Evolutionary conservation across 306 rosid genomes (phyloP).

Genomic region (Clitoria ternatea): DNA sequence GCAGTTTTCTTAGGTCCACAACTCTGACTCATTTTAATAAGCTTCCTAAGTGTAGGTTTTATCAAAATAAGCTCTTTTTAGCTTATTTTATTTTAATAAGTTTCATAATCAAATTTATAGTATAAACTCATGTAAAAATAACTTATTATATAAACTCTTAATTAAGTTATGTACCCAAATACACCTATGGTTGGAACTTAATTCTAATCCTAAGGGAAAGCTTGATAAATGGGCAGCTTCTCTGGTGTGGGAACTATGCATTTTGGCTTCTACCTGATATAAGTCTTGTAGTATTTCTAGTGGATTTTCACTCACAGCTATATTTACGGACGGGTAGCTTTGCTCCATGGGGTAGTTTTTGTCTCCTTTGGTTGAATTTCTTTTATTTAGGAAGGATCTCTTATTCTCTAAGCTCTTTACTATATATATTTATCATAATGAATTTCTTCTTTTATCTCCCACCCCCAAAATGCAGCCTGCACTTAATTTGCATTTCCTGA

Average conservation of each 20-base stretch:
- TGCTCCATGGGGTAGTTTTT: neutral
- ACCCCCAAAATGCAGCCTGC: too few relatives aligned
- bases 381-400: neutral
- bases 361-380: neutral
- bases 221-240: neutral
- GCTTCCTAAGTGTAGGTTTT: too few relatives aligned
- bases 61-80: too few relatives aligned
- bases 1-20: too few relatives aligned
- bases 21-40: too few relatives aligned
- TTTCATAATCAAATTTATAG: too few relatives aligned
- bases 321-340: neutral
- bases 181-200: neutral
- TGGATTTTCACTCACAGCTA: neutral
- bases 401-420: neutral
- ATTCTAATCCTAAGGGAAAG: neutral
- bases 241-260: neutral
- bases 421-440: too few relatives aligned
- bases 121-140: too few relatives aligned
- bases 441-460: neutral
- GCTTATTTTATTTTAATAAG: too few relatives aligned
- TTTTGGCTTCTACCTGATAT: neutral
- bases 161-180: too few relatives aligned
- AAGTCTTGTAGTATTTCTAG: neutral
- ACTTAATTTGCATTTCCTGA: too few relatives aligned
- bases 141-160: too few relatives aligned